Conservation (phyloP, 1,284 basidiomycete genomes). For the Sutorius eximius region DNA sequence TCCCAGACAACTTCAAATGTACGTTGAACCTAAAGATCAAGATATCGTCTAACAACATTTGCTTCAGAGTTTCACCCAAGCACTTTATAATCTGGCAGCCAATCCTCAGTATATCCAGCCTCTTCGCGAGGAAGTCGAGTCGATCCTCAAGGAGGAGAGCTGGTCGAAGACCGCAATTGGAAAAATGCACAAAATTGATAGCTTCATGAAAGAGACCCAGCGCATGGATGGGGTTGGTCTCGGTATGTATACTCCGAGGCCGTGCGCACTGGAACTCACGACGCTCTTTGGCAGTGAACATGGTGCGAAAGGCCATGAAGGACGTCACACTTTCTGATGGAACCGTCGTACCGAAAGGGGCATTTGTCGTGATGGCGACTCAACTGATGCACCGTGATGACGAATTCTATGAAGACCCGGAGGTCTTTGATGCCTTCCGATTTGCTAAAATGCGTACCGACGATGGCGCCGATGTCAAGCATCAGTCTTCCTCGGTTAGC, state of each 20-base stretch:
- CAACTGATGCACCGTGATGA: constrained; percentile 28
- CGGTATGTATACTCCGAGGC: constrained; percentile 23
- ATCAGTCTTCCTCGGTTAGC: constrained; percentile 15
- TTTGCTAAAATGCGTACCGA: constrained; percentile 21
- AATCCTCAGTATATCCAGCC: constrained; percentile 39
- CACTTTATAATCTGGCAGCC: constrained; percentile 38
- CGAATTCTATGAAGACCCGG: constrained; percentile 26
- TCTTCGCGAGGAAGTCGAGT: constrained; percentile 45
- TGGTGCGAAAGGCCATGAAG: constrained; percentile 36
- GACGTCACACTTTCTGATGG: constrained; percentile 44
- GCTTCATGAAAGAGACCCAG: constrained; percentile 46
- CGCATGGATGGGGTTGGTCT: constrained; percentile 32
- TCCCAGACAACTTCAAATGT: constrained; percentile 15
- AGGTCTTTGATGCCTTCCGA: constrained; percentile 35
- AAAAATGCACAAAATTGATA: constrained; percentile 47
- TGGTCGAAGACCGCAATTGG: constrained; percentile 44
- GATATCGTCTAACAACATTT: background rate
- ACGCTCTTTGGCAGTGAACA: constrained; percentile 25
- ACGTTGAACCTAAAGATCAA: background rate
- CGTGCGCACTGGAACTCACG: background rate
- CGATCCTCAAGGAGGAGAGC: constrained; percentile 38
- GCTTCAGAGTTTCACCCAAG: constrained; percentile 35
- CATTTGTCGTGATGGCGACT: constrained; percentile 28
- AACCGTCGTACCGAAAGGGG: constrained; percentile 39
- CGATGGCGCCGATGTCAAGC: constrained; percentile 8